These are phyloP conservation scores for Blumeria graminis DNA, from an alignment of 2,329 filamentous ascomycete species.

Conservation along the genomic window DNA sequence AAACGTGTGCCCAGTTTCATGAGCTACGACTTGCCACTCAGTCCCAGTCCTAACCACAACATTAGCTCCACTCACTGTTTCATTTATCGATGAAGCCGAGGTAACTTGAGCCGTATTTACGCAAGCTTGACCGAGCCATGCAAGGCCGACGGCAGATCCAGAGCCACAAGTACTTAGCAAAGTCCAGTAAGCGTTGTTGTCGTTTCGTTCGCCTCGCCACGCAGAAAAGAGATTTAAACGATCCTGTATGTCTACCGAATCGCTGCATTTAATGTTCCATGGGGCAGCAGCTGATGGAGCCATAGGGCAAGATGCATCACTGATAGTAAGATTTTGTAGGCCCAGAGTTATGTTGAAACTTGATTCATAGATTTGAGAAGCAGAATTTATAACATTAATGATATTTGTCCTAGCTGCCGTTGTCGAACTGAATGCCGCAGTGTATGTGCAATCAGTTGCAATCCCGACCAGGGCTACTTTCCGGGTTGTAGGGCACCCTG, in stretches of 20 bases:
- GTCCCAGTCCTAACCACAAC: constrained; percentile 63
- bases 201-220: constrained; percentile 58
- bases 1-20: constrained; percentile 85
- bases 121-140: constrained; percentile 83
- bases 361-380: constrained; percentile 67
- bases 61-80: constrained; percentile 67
- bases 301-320: constrained; percentile 48
- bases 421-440: constrained; percentile 39
- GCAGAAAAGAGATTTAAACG: constrained; percentile 70
- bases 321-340: constrained; percentile 64
- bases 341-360: constrained; percentile 91
- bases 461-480: constrained; percentile 82
- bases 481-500: constrained; percentile 72
- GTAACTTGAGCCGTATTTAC: constrained; percentile 27
- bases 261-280: constrained; percentile 63
- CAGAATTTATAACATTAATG: constrained; percentile 62
- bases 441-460: constrained; percentile 83
- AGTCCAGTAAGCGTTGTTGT: constrained; percentile 83
- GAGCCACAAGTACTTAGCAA: constrained; percentile 50
- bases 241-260: constrained; percentile 39
- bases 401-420: constrained; percentile 47
- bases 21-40: constrained; percentile 91
- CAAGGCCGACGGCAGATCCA: constrained; percentile 64
- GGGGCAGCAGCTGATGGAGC: constrained; percentile 39
- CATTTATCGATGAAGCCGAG: constrained; percentile 26